These are phyloP conservation scores for Dendrobium chrysotoxum DNA, from an alignment of 106 monocot genomes.

Conservation along the genomic window DNA sequence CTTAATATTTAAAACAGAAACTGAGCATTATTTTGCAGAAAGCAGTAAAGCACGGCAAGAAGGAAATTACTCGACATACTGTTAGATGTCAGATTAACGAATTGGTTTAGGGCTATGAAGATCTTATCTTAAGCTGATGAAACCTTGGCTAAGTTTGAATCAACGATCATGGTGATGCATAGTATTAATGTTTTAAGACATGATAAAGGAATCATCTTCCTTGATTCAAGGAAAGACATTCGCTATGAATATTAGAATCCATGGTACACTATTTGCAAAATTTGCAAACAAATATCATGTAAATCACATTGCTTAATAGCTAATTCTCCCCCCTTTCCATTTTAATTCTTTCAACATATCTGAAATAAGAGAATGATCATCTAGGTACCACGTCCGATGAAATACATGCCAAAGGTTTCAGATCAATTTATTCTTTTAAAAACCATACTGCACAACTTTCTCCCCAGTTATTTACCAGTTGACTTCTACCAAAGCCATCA, in stretches of 20 bases:
- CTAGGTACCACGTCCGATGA: background rate
- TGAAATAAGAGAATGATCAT: background rate
- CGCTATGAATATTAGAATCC: background rate
- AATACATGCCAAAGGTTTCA: background rate
- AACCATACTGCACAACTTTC: background rate
- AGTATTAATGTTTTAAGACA: no score
- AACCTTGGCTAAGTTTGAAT: no score
- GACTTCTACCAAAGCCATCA: constrained; percentile 1
- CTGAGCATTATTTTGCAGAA: no score
- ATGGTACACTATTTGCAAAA: background rate
- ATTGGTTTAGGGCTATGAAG: no score
- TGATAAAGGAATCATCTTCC: background rate
- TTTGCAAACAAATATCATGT: background rate
- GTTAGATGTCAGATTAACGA: no score
- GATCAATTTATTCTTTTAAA: background rate
- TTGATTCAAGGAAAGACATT: background rate
- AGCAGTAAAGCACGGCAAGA: no score
- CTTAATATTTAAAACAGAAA: no score
- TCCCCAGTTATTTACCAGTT: background rate
- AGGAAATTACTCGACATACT: no score
- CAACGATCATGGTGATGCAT: no score
- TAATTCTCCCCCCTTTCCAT: background rate
- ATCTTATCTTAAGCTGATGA: no score
- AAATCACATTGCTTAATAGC: background rate
- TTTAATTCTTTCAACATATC: background rate